Conservation (phyloP, 345 rosid species). For the Atalantia buxifolia region DNA sequence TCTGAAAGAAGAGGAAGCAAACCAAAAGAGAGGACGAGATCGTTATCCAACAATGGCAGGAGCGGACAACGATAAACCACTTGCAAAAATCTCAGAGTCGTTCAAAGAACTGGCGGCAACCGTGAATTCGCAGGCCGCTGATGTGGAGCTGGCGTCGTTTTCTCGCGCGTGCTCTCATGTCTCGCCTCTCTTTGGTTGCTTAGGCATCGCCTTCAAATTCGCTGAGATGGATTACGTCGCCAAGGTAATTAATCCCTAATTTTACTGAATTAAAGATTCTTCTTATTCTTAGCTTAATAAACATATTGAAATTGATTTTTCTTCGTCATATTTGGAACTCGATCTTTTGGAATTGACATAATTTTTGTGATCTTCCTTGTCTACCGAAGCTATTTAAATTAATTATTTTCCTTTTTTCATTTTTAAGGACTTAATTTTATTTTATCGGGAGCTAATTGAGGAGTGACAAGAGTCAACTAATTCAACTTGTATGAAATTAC, state of each 20-base stretch:
- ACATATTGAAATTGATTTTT: neutral
- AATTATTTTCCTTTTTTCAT: neutral
- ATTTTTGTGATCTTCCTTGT: neutral
- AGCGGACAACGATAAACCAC: constrained; percentile 40
- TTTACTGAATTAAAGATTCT: neutral
- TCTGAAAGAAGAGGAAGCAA: neutral
- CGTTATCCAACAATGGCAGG: constrained; percentile 33
- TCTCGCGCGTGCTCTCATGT: constrained; percentile 86
- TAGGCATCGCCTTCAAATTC: constrained; percentile 95
- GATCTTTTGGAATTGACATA: neutral
- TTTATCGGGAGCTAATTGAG: neutral
- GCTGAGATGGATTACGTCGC: constrained; percentile 96
- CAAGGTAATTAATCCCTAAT: constrained; percentile 44
- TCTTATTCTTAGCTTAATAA: neutral
- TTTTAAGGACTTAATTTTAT: neutral
- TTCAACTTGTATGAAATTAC: too few species aligned
- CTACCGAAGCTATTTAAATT: neutral
- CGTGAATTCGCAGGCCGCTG: constrained; percentile 38
- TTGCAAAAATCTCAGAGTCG: constrained; percentile 59
- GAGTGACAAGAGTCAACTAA: neutral
- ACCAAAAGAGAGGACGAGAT: neutral
- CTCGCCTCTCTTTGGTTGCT: constrained; percentile 88
- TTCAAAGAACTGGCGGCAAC: constrained; percentile 57
- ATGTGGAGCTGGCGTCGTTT: constrained; percentile 62
- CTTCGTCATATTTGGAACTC: neutral